A percentile compares a stretch with the other conserved stretches of the same genome.
Conservation (phyloP, 1,139 yeast species). For the Trichomonascaceae sp. region DNA sequence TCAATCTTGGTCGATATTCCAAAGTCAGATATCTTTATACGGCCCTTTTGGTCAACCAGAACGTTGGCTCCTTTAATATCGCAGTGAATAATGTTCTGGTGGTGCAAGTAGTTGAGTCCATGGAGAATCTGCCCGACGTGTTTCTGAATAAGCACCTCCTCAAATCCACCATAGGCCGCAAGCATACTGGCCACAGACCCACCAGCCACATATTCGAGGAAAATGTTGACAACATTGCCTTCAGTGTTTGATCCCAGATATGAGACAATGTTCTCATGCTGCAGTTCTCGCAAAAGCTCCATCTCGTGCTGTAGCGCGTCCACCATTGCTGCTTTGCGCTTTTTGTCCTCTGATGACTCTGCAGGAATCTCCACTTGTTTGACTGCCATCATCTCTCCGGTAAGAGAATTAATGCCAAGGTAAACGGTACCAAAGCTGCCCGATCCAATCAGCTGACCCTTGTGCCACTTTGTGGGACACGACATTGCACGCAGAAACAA, state of each 20-base stretch:
- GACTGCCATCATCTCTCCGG: constrained; percentile 95
- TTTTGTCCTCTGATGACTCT: constrained; percentile 24
- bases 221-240: constrained; percentile 59
- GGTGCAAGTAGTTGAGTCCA: constrained; percentile 71
- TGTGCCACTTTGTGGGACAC: constrained; percentile 74
- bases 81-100: constrained; percentile 73
- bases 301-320: constrained; percentile 83
- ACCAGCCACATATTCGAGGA: constrained; percentile 91
- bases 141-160: constrained; percentile 74
- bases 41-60: constrained; percentile 78
- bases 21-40: constrained; percentile 85
- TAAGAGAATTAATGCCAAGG: constrained; percentile 78
- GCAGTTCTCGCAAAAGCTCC: constrained; percentile 59
- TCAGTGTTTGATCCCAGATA: constrained; percentile 74
- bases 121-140: constrained; percentile 74
- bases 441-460: constrained; percentile 86
- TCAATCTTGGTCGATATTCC: constrained; percentile 79
- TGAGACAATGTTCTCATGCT: constrained; percentile 86
- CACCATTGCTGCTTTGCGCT: constrained; percentile 50
- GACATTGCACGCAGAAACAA: constrained; percentile 34
- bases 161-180: constrained; percentile 79
- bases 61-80: constrained; percentile 93
- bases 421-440: constrained; percentile 94
- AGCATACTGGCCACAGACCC: constrained; percentile 88
- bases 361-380: constrained; percentile 71